These are phyloP conservation scores for Amphibolis antarctica DNA, from an alignment of 106 monocot genomes.

Conservation along the genomic window DNA sequence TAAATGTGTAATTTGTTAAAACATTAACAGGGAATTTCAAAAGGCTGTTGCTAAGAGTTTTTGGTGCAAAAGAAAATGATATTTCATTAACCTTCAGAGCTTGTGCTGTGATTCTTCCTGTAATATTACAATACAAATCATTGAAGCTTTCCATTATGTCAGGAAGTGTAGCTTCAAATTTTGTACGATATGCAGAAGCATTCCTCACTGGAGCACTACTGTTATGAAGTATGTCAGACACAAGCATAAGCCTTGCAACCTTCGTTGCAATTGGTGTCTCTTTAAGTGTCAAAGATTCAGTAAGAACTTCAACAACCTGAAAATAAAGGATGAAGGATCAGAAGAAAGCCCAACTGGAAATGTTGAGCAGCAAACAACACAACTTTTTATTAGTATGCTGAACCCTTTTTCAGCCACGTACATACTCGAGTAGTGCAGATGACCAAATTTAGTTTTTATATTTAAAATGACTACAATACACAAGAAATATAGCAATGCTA, in stretches of 20 bases:
- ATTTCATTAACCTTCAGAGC: slow-evolving; percentile 61
- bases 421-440: no score
- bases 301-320: slow-evolving; percentile 90
- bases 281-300: slow-evolving; percentile 89
- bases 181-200: slow-evolving; percentile 96
- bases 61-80: neutral
- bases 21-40: neutral
- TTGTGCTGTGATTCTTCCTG: slow-evolving; percentile 96
- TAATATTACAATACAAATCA: slow-evolving; percentile 86
- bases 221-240: slow-evolving; percentile 97
- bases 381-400: no score
- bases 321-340: neutral
- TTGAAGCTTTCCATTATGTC: slow-evolving; percentile 99
- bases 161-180: slow-evolving; percentile 80
- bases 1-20: neutral
- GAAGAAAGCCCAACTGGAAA: neutral
- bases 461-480: neutral
- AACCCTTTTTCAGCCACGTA: no score
- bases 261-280: slow-evolving; percentile 97
- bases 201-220: slow-evolving; percentile 99
- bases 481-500: neutral
- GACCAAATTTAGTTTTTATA: neutral
- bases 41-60: neutral
- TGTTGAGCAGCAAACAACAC: neutral
- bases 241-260: slow-evolving; percentile 96